Conservation (phyloP, 331 rosid genomes). For the Rosa hybrid region DNA sequence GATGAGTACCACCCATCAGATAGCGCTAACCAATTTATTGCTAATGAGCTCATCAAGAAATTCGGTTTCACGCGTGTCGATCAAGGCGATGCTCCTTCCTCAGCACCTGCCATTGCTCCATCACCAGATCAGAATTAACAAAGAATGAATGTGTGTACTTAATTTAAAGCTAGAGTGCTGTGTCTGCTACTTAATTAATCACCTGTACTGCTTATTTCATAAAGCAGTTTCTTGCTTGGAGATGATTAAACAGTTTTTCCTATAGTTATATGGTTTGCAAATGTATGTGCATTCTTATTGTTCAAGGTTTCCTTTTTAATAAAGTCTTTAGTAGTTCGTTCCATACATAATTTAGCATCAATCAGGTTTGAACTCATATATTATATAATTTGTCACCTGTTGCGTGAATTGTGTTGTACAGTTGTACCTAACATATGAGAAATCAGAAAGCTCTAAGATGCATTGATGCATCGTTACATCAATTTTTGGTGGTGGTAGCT, state of each 20-base stretch:
- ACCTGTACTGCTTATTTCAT: background rate
- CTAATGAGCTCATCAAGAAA: constrained; percentile 83
- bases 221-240: background rate
- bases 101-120: constrained; percentile 53
- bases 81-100: constrained; percentile 44
- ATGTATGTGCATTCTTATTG: background rate
- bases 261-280: background rate
- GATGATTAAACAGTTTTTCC: background rate
- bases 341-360: background rate
- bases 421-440: background rate
- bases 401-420: background rate
- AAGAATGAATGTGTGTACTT: background rate
- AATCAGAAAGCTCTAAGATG: background rate
- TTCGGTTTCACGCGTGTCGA: constrained; percentile 42
- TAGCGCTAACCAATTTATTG: constrained; percentile 72
- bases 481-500: background rate
- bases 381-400: background rate
- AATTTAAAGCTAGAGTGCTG: background rate
- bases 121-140: constrained; percentile 39
- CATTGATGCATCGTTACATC: background rate
- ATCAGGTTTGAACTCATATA: background rate
- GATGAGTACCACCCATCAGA: constrained; percentile 96
- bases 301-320: background rate
- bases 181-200: background rate
- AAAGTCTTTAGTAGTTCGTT: background rate